Conservation (phyloP, 257 asterid species). For the Petunia secreta region DNA sequence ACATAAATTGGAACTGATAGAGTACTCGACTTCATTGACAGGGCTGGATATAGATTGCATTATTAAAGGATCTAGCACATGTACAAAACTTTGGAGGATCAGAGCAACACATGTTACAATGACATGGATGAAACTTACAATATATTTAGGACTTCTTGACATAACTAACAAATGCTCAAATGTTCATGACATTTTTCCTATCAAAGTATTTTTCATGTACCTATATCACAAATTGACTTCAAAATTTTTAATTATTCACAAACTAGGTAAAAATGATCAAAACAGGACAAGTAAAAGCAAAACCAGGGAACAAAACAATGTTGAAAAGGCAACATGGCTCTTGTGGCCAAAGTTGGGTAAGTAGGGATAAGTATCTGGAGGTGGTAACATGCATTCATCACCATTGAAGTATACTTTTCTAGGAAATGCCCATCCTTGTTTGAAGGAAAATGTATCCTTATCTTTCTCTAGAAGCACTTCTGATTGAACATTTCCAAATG, state of each 20-base stretch:
- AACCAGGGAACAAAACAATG: conserved; percentile 36
- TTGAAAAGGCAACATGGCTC: conserved; percentile 38
- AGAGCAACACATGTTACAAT: not conserved
- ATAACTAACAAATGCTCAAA: no score
- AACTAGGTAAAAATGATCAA: conserved; percentile 37
- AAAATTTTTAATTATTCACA: conserved; percentile 35
- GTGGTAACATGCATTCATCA: conserved; percentile 80
- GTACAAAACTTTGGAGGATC: no score
- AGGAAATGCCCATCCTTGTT: conserved; percentile 92
- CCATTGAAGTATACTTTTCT: conserved; percentile 85
- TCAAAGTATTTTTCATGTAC: no score
- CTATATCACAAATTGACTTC: conserved; percentile 28
- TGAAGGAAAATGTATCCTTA: conserved; percentile 57
- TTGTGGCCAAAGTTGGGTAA: conserved; percentile 66
- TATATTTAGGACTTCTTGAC: not conserved
- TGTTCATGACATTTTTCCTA: no score
- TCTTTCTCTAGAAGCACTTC: conserved; percentile 77
- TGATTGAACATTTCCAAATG: conserved; percentile 74
- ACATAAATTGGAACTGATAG: no score
- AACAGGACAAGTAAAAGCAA: conserved; percentile 40
- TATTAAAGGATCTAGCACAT: no score
- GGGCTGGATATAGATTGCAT: no score
- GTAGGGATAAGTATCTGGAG: conserved; percentile 77
- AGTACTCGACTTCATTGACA: no score
- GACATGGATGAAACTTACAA: not conserved